Conservation (phyloP, 1,139 yeast genomes). For the Taiozyma sp. region DNA sequence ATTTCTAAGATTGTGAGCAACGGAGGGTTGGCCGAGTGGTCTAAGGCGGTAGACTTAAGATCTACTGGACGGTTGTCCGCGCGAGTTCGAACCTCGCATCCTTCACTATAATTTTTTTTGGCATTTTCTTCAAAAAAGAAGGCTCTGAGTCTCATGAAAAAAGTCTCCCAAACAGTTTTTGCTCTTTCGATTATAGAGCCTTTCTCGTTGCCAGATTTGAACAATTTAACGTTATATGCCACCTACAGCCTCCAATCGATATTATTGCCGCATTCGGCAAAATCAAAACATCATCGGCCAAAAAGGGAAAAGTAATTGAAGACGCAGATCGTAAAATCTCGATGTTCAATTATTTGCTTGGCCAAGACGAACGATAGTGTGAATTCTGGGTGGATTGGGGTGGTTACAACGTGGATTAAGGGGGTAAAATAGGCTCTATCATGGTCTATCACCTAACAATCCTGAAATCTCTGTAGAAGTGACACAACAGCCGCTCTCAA, state of each 20-base stretch:
- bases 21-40: constrained; percentile 22
- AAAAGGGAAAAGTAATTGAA: background rate
- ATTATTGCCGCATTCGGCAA: background rate
- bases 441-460: background rate
- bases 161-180: too few relatives aligned
- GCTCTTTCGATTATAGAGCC: too few relatives aligned
- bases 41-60: constrained; percentile 21
- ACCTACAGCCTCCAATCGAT: background rate
- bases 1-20: background rate
- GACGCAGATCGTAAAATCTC: background rate
- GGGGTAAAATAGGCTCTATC: background rate
- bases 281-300: background rate
- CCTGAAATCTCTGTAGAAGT: background rate
- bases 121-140: background rate
- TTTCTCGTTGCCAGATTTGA: too few relatives aligned
- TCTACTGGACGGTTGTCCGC: constrained; percentile 41
- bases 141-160: too few relatives aligned
- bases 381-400: background rate
- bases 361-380: background rate
- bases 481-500: background rate
- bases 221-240: background rate
- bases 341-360: background rate
- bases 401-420: background rate
- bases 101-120: constrained; percentile 40
- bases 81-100: constrained; percentile 78